Percentiles rank a stretch among this genome's conserved stretches.
Conservation (phyloP, 129 eudicot genomes). For the Escallonia herrerae region DNA sequence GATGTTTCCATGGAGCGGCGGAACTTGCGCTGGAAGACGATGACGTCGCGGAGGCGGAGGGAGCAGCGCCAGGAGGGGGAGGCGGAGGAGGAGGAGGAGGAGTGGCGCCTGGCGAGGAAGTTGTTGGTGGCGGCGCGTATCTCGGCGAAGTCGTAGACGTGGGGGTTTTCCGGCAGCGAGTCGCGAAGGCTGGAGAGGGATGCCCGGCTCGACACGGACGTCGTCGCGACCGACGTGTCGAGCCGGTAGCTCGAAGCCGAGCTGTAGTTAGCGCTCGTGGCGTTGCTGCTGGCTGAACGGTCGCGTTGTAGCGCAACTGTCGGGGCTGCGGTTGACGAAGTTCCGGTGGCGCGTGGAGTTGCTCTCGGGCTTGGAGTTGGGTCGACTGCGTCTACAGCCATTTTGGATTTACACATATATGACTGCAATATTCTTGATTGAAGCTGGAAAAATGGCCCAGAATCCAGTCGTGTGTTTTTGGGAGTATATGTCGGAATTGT, state of each 20-base stretch:
- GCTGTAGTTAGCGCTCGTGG: slow-evolving; percentile 11
- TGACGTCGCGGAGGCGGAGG: slow-evolving; percentile 46
- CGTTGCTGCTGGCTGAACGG: slow-evolving; percentile 18
- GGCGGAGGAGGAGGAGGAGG: slow-evolving; percentile 43
- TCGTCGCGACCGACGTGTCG: slow-evolving; percentile 43
- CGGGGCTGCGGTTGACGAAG: background rate
- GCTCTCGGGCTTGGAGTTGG: slow-evolving; percentile 23
- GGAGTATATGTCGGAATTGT: background rate
- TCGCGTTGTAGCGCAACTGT: background rate
- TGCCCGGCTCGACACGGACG: slow-evolving; percentile 36
- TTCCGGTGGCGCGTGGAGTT: slow-evolving; percentile 9
- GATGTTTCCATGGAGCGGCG: slow-evolving; percentile 29
- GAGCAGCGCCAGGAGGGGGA: slow-evolving; percentile 77
- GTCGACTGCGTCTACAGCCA: slow-evolving; percentile 52
- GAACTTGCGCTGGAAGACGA: slow-evolving; percentile 63
- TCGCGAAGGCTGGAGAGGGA: slow-evolving; percentile 66
- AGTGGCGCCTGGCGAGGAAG: slow-evolving; percentile 56
- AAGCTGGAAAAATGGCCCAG: background rate
- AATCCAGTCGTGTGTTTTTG: no score
- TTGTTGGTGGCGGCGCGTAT: slow-evolving; percentile 80
- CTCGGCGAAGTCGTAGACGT: slow-evolving; percentile 58
- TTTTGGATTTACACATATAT: slow-evolving; percentile 74
- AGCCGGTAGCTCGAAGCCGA: slow-evolving; percentile 26
- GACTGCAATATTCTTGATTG: background rate
- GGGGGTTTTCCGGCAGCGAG: slow-evolving; percentile 64